Conservation (phyloP, 495 filamentous ascomycete genomes). For the Collariella sp. region DNA sequence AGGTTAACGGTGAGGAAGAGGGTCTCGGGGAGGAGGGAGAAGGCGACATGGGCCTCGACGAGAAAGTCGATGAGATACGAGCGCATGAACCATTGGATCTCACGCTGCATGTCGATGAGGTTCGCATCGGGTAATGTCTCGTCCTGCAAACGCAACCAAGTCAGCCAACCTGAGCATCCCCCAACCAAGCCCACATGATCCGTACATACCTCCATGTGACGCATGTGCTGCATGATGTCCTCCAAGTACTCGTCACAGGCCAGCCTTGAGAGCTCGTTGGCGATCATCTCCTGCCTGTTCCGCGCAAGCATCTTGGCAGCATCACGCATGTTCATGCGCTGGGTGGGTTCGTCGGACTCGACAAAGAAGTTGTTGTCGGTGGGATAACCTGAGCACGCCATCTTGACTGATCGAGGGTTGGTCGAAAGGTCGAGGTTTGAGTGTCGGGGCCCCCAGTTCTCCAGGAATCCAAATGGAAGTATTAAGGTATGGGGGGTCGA, state of each 20-base stretch:
- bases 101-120: conserved; percentile 95
- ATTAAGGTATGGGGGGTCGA: conserved; percentile 26
- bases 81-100: conserved; percentile 99
- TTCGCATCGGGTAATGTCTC: conserved; percentile 91
- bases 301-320: conserved; percentile 63
- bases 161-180: conserved; percentile 4
- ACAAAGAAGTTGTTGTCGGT: conserved; percentile 69
- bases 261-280: conserved; percentile 73
- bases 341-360: conserved; percentile 58
- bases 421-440: conserved; percentile 11
- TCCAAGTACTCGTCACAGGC: conserved; percentile 84
- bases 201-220: conserved; percentile 79
- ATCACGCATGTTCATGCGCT: conserved; percentile 53
- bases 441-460: conserved; percentile 37
- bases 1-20: conserved; percentile 95
- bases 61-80: conserved; percentile 98
- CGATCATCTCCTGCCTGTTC: conserved; percentile 73
- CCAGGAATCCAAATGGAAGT: conserved; percentile 35
- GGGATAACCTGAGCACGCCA: conserved; percentile 56
- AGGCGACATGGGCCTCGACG: conserved; percentile 91
- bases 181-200: background rate
- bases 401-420: conserved; percentile 39
- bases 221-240: conserved; percentile 87
- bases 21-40: conserved; percentile 87
- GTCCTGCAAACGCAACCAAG: conserved; percentile 40